Evolutionary conservation across 139 green algal genomes (phyloP).

Genomic region (Closterium sp.): DNA sequence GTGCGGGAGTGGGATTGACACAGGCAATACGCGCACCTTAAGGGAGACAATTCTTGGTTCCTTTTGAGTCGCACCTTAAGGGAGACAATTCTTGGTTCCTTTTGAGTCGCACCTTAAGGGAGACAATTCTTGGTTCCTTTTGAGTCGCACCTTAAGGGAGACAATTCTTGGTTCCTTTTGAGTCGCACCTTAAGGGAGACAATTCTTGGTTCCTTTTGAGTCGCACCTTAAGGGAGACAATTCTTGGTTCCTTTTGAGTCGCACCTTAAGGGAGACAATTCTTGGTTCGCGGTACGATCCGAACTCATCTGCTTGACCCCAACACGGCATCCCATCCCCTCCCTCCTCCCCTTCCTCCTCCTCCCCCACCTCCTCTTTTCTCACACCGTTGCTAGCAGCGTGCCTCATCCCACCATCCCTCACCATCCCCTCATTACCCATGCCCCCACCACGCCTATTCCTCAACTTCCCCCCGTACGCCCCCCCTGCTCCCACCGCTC

Average conservation of each 20-base stretch:
- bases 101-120: too few species aligned
- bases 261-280: slow-evolving; percentile 38
- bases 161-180: slow-evolving; percentile 14
- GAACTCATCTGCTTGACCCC: slow-evolving; percentile 20
- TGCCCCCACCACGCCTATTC: too few species aligned
- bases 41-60: slow-evolving; percentile 20
- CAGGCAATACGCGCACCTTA: not conserved
- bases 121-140: slow-evolving; percentile 19
- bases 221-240: slow-evolving; percentile 32
- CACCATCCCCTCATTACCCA: too few species aligned
- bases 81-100: slow-evolving; percentile 19
- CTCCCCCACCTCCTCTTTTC: not conserved
- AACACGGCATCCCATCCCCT: not conserved
- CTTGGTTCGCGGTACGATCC: slow-evolving; percentile 10
- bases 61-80: too few species aligned
- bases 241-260: too few species aligned
- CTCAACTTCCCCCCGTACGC: too few species aligned
- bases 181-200: slow-evolving; percentile 32
- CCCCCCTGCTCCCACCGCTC: too few species aligned
- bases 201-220: too few species aligned
- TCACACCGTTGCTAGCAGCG: not conserved
- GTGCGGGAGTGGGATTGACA: too few species aligned
- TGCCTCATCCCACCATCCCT: not conserved
- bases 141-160: too few species aligned
- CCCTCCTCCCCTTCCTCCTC: too few species aligned